Base-by-base conservation (phyloP, 2,329 filamentous ascomycete species). In the Exophiala calicioides region DNA sequence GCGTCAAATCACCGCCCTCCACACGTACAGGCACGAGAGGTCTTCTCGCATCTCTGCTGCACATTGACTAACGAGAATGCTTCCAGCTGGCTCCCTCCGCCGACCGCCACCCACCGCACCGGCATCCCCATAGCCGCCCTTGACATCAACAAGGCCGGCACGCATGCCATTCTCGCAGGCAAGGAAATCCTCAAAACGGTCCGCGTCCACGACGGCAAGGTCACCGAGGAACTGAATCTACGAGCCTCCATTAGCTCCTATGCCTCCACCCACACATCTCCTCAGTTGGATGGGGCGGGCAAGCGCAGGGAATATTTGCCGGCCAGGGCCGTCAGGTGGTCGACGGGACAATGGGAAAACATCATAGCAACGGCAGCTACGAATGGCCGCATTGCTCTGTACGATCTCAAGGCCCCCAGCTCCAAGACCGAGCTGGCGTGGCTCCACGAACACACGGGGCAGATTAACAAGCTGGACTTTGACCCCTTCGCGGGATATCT, bases 321-420 rank as follows among this genome's bases (percentile, higher is more conserved):
- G 43, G 79, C 82, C 55, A 79, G 79, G 52, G 81, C 85, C 64
- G 81, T 85, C 21, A 82, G 82, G 55, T 85, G 81, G 81, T 83
- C 81, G 40, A 80, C 82, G 66, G 77, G 79, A 49, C 72, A 74
- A 42, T 82, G 76, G 61, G 75, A 75, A 57, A 75, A 77, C 50
- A 76, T 76, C 57, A 80, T 85, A 54, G 81, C 80, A 29, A 83
- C 81, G 8, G 81, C 81, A 19, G 81, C 79, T 18, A 77, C 77
- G 41, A 84, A 82, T 66, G 81, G 81, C 53, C 80, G 81, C 58
- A 80, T 85, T 60, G 76, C 82, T 42, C 65, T 84, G 47, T 85
- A 84, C 62, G 80, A 85, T 65, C 68, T 85, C 47, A 57, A 53
- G 19, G 49, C 44, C 15, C 44, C 47, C 10, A 43, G 55, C 21